A percentile compares a stretch with the other conserved stretches of the same genome.
Conservation (phyloP, 306 rosid species). For the Datisca glomerata region DNA sequence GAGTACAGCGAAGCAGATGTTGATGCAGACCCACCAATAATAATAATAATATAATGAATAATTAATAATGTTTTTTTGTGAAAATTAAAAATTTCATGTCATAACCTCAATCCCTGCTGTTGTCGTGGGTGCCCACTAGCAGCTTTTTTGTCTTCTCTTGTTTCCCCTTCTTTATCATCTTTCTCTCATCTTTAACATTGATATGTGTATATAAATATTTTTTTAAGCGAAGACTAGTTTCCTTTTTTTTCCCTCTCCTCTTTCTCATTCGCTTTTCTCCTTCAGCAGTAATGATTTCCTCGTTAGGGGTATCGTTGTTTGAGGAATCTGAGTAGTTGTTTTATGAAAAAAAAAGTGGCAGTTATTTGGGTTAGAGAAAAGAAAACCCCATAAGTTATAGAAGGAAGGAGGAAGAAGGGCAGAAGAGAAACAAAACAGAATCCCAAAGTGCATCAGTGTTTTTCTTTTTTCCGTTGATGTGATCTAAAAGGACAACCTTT, state of each 20-base stretch:
- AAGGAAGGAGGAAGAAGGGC: background rate
- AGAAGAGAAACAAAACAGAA: slow-evolving; percentile 17
- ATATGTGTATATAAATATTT: slow-evolving; percentile 9
- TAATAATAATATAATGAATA: slow-evolving; percentile 5
- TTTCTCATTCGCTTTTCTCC: slow-evolving; percentile 10
- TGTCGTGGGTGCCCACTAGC: slow-evolving; percentile 54
- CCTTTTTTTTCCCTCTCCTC: background rate
- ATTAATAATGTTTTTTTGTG: slow-evolving; percentile 4
- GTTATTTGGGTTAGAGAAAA: no score
- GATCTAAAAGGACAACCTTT: background rate
- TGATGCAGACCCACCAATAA: slow-evolving; percentile 34
- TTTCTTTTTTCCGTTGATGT: background rate
- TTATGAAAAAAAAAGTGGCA: slow-evolving; percentile 21
- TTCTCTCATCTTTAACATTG: background rate
- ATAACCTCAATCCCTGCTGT: slow-evolving; percentile 10
- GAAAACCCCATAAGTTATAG: slow-evolving; percentile 4
- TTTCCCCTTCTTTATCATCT: background rate
- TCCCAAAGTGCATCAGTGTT: slow-evolving; percentile 43
- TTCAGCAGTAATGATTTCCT: slow-evolving; percentile 48
- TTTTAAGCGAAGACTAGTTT: slow-evolving; percentile 1
- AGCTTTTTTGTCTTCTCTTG: slow-evolving; percentile 33
- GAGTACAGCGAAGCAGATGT: slow-evolving; percentile 55
- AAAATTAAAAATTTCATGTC: slow-evolving; percentile 7
- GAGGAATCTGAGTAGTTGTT: slow-evolving; percentile 46
- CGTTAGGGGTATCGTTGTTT: slow-evolving; percentile 44